These are phyloP conservation scores for Talaromyces proteolyticus DNA, from an alignment of 495 filamentous ascomycete genomes.

Conservation along the genomic window DNA sequence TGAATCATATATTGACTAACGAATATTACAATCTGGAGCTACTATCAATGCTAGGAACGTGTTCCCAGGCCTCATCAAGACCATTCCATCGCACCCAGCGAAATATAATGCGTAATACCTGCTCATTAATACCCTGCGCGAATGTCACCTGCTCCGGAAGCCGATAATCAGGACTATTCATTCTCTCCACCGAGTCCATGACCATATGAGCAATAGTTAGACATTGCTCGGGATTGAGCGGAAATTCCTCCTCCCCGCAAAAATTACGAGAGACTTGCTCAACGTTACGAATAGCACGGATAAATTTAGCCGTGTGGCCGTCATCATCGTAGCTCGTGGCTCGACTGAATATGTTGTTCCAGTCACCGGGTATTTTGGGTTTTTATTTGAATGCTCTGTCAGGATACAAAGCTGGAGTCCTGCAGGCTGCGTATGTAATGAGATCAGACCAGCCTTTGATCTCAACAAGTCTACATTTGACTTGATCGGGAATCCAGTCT, in stretches of 20 bases:
- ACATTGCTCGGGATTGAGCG: slow-evolving; percentile 23
- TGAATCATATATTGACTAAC: not conserved
- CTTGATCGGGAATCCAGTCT: slow-evolving; percentile 20
- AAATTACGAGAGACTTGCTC: slow-evolving; percentile 14
- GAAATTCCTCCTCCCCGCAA: slow-evolving; percentile 9
- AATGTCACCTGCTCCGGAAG: slow-evolving; percentile 4
- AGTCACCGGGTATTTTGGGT: slow-evolving; percentile 15
- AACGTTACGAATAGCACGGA: slow-evolving; percentile 27
- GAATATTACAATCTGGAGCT: not conserved
- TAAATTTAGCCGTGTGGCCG: slow-evolving; percentile 31
- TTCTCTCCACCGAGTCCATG: slow-evolving; percentile 14
- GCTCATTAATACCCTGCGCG: slow-evolving; percentile 11
- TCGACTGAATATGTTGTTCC: slow-evolving; percentile 20
- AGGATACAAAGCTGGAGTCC: slow-evolving; percentile 10
- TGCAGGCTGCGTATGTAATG: slow-evolving; percentile 25
- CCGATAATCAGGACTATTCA: slow-evolving; percentile 3
- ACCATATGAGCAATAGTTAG: slow-evolving; percentile 27
- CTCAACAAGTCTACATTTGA: slow-evolving; percentile 26
- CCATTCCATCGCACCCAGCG: slow-evolving; percentile 17
- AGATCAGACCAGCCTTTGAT: slow-evolving; percentile 29
- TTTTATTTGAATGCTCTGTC: slow-evolving; percentile 15
- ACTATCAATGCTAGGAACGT: slow-evolving; percentile 8
- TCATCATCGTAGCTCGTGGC: slow-evolving; percentile 27
- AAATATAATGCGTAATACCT: slow-evolving; percentile 9
- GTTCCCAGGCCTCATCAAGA: slow-evolving; percentile 16